Evolutionary conservation across 2,329 filamentous ascomycete species (phyloP), one percentile per base, ranked within the genome.

Genomic region (Phialophora tarda): DNA sequence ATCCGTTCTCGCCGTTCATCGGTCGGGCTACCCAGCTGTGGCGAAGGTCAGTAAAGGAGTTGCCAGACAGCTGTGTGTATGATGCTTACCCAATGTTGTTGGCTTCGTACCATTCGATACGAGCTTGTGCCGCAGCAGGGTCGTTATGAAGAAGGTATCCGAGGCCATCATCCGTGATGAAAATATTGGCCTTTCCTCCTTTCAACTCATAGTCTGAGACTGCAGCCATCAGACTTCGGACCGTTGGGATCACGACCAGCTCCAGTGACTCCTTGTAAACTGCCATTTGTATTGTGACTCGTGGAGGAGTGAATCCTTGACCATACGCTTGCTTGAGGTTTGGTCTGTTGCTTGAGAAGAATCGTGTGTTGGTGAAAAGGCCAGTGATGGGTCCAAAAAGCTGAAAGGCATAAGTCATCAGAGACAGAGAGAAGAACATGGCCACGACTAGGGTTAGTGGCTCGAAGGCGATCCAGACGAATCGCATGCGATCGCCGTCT

Each of bases 231-330:
- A 87, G 74, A 5, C 83, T 86, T 23, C 81, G 78, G 48, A 87
- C 81, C 0, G 85, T 87, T 0, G 85, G 85, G 53, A 79, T 79
- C 69, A 87, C 86, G 74, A 95, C 91, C 67, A 82, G 86, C 32
- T 81, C 80, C 4, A 96, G 83, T 71, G 91, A 91, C 77, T 95
- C 92, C 77, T 93, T 95, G 82, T 95, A 96, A 0, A 96, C 91
- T 6, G 92, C 92, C 76, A 91, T 93, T 75, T 96, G 92, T 44
- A 96, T 90, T 2, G 91, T 94, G 65, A 85, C 24, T 82, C 78
- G 73, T 80, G 83, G 58, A 80, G 74, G 7, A 28, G 51, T 53
- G 24, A 66, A 66, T 51, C 64, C 64, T 58, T 58, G 64, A 62
- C 63, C 51, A 54, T 66, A 66, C 53, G n/a, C 90, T 90, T 73